Evolutionary conservation across 495 filamentous ascomycete genomes (phyloP).

Genomic region (Astrothelium macrocarpum): DNA sequence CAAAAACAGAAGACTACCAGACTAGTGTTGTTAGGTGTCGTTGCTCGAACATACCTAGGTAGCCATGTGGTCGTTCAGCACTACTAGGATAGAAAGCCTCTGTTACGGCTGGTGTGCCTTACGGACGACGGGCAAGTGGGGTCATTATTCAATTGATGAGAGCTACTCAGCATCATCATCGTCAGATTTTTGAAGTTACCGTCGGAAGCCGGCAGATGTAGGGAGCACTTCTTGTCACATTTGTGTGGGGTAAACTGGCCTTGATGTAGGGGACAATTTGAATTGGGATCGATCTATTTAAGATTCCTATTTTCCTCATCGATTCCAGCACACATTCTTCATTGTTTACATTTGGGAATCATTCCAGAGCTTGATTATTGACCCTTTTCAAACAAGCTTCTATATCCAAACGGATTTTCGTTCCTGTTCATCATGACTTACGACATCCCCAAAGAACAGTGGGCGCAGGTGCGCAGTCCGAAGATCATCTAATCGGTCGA

Average conservation of each 20-base stretch:
- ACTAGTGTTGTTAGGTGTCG: no score
- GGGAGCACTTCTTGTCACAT: neutral
- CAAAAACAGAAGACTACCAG: neutral
- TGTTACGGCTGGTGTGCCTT: neutral
- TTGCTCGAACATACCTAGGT: no score
- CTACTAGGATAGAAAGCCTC: neutral
- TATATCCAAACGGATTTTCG: neutral
- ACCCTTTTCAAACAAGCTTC: neutral
- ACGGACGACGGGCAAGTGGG: constrained; percentile 3
- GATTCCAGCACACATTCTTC: neutral
- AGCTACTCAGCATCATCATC: neutral
- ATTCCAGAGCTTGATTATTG: neutral
- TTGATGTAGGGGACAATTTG: neutral
- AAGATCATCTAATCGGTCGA: neutral
- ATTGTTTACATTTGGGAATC: neutral
- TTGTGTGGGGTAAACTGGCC: neutral
- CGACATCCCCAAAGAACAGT: constrained; percentile 62
- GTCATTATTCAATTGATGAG: neutral
- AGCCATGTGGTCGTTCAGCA: neutral
- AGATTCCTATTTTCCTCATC: neutral
- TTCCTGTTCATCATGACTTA: neutral
- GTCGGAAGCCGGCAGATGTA: neutral
- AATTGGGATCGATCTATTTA: constrained; percentile 1
- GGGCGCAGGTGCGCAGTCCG: constrained; percentile 51
- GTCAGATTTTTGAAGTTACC: neutral